Evolutionary conservation across 306 rosid species (phyloP).

Genomic region (Cucurbita pepo): DNA sequence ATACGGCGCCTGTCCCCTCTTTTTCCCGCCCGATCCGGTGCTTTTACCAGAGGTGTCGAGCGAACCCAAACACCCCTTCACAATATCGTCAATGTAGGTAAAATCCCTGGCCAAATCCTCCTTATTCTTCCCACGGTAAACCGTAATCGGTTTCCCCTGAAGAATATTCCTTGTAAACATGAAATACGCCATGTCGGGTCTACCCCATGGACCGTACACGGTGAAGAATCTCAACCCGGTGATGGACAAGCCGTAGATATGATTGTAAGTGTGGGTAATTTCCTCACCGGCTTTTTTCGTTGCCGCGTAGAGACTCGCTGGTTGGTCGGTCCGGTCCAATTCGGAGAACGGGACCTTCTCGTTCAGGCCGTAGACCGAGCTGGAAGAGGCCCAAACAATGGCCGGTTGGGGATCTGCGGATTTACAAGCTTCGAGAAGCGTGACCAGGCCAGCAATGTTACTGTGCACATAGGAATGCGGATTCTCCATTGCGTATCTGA

Average conservation of each 20-base stretch:
- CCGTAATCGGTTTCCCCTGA: slow-evolving; percentile 69
- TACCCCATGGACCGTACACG: slow-evolving; percentile 85
- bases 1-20: slow-evolving; percentile 46
- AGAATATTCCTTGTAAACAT: slow-evolving; percentile 62
- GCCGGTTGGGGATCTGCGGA: slow-evolving; percentile 7
- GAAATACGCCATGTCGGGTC: slow-evolving; percentile 94
- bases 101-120: slow-evolving; percentile 73
- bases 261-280: background rate
- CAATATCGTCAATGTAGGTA: slow-evolving; percentile 71
- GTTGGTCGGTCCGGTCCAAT: slow-evolving; percentile 50
- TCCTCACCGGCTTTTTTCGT: slow-evolving; percentile 55
- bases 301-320: slow-evolving; percentile 27
- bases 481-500: slow-evolving; percentile 80
- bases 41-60: slow-evolving; percentile 58
- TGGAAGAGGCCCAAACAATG: slow-evolving; percentile 21
- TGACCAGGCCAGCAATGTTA: slow-evolving; percentile 75
- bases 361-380: slow-evolving; percentile 44
- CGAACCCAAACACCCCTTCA: slow-evolving; percentile 69
- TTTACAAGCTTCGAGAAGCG: slow-evolving; percentile 66
- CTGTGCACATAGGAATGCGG: slow-evolving; percentile 76
- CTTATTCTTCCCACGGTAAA: slow-evolving; percentile 63
- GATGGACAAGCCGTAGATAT: slow-evolving; percentile 52
- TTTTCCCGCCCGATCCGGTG: slow-evolving; percentile 81
- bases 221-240: slow-evolving; percentile 81
- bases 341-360: slow-evolving; percentile 43